Conservation (phyloP, 1,284 basidiomycete genomes). For the Rugiboletus extremiorientalis region DNA sequence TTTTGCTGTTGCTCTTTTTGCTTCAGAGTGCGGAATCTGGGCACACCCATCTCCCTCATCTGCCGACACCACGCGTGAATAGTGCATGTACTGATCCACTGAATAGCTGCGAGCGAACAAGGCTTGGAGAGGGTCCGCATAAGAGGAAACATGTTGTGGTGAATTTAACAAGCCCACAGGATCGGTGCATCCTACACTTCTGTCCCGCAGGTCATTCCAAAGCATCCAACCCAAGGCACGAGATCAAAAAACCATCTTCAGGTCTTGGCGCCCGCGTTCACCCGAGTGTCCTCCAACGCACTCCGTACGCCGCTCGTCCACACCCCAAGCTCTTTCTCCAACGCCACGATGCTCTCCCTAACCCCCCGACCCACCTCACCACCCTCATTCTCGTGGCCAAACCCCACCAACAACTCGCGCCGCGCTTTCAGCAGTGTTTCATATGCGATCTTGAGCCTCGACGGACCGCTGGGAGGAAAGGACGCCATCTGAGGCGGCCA, state of each 20-base stretch:
- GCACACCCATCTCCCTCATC: too few species aligned
- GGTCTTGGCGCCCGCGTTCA: not conserved
- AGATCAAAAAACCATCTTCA: not conserved
- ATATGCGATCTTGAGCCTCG: conserved; percentile 61
- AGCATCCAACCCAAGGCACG: not conserved
- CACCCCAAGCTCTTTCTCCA: conserved; percentile 68
- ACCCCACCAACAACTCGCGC: conserved; percentile 58
- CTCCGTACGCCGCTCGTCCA: conserved; percentile 48
- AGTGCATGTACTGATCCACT: too few species aligned
- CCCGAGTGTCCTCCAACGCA: conserved; percentile 21
- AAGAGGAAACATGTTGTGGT: too few species aligned
- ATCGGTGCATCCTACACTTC: too few species aligned
- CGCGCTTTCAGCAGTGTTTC: conserved; percentile 62
- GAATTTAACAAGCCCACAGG: too few species aligned
- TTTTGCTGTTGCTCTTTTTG: not conserved
- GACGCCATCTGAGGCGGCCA: conserved; percentile 15
- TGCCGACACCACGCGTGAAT: too few species aligned
- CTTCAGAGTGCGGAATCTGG: too few species aligned
- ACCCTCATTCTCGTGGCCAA: conserved; percentile 59
- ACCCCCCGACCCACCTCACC: conserved; percentile 60
- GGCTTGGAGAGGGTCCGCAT: too few species aligned
- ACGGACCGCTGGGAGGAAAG: conserved; percentile 66
- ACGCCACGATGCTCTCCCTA: conserved; percentile 49
- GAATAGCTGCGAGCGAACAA: too few species aligned
- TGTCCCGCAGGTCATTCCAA: not conserved